A percentile compares a stretch with the other conserved stretches of the same genome.
phyloP scores from a whole-genome alignment of 805 yeast species.

The Saccharomycopsis lassenensis region DNA sequence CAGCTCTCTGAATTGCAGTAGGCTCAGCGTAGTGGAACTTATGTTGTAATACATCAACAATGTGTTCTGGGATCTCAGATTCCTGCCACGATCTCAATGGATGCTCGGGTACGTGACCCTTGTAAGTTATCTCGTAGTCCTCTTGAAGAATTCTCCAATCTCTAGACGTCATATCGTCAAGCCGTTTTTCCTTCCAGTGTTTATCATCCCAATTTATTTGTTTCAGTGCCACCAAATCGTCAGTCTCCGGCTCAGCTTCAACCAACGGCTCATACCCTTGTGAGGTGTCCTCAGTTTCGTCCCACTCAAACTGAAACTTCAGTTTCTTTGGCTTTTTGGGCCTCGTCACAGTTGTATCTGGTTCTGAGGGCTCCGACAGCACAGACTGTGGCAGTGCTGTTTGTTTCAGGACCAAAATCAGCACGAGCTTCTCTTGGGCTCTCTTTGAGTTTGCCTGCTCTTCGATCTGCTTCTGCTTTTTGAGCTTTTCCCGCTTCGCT shows the following conservation, averaged over 20 bases:
- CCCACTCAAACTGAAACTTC: slow-evolving; percentile 63
- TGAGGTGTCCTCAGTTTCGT: slow-evolving; percentile 54
- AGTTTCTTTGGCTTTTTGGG: slow-evolving; percentile 19
- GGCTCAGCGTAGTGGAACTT: slow-evolving; percentile 50
- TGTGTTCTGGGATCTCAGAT: slow-evolving; percentile 33
- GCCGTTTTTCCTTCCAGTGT: slow-evolving; percentile 60
- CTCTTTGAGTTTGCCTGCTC: slow-evolving; percentile 6
- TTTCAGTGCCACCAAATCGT: slow-evolving; percentile 16
- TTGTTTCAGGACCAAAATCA: not conserved
- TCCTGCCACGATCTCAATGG: slow-evolving; percentile 77
- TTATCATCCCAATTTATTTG: slow-evolving; percentile 20
- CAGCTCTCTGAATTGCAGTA: slow-evolving; percentile 84
- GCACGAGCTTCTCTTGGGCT: slow-evolving; percentile 5
- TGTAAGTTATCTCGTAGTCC: slow-evolving; percentile 56
- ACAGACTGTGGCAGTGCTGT: not conserved
- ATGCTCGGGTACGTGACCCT: slow-evolving; percentile 30
- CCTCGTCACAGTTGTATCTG: slow-evolving; percentile 10
- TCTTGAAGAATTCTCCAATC: slow-evolving; percentile 88
- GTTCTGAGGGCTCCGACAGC: slow-evolving; percentile 8
- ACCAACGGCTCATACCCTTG: slow-evolving; percentile 30
- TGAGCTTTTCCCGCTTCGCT: slow-evolving; percentile 14
- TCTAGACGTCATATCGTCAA: slow-evolving; percentile 57
- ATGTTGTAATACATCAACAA: slow-evolving; percentile 28
- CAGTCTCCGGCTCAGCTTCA: slow-evolving; percentile 16
- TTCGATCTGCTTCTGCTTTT: slow-evolving; percentile 3